A percentile compares a stretch with the other conserved stretches of the same genome.
Conservation (phyloP, 2,329 filamentous ascomycete species). For the Rhynchosporium agropyri region DNA sequence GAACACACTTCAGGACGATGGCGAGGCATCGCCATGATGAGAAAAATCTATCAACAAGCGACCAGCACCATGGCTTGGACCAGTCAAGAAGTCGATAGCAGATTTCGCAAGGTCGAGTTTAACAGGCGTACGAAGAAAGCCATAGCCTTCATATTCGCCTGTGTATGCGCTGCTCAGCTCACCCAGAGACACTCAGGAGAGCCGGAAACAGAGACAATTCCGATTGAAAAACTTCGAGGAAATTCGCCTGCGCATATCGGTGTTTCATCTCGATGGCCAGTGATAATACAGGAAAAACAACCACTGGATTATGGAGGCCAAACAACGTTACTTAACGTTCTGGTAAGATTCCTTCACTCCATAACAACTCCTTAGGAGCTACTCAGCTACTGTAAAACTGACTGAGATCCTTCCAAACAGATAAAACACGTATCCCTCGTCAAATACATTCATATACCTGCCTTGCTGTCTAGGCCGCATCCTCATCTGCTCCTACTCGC, state of each 20-base stretch:
- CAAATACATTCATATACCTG: not conserved
- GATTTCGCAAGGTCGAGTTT: not conserved
- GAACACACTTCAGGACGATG: not conserved
- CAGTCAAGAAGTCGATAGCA: not conserved
- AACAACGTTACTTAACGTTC: not conserved
- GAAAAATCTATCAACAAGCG: not conserved
- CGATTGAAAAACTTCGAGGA: not conserved
- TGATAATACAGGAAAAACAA: not conserved
- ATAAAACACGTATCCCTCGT: not conserved
- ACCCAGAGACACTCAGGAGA: not conserved
- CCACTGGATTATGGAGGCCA: not conserved
- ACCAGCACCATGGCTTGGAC: too few species aligned
- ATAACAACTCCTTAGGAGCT: not conserved
- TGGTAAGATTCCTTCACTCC: not conserved
- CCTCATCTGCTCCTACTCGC: not conserved
- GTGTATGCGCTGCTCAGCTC: not conserved
- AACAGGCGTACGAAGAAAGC: not conserved
- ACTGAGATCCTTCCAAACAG: not conserved
- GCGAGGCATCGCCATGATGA: not conserved
- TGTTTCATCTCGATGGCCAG: not conserved
- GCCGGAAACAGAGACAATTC: not conserved
- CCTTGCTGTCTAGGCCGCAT: not conserved
- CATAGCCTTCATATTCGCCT: not conserved
- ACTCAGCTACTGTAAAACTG: not conserved
- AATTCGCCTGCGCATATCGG: not conserved